These are phyloP conservation scores for Fraxinus nigra DNA, from an alignment of 305 asterid species.

Conservation along the genomic window DNA sequence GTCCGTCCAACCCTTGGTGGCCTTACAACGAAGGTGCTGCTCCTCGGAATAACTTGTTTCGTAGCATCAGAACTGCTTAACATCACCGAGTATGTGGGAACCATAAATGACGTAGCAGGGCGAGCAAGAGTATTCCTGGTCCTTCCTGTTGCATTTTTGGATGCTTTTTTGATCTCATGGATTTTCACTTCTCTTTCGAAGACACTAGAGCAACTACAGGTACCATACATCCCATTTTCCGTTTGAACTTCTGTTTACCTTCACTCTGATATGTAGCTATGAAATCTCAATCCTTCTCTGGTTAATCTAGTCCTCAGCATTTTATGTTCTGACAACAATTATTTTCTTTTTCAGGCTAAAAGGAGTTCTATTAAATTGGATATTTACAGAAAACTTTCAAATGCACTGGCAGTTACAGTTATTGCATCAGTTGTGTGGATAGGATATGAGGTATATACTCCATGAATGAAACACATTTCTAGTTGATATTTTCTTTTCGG, in stretches of 20 bases:
- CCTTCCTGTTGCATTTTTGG: conserved; percentile 85
- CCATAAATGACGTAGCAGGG: conserved; percentile 91
- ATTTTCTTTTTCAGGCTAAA: conserved; percentile 64
- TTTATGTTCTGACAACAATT: conserved; percentile 17
- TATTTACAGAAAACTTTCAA: conserved; percentile 84
- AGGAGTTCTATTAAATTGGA: conserved; percentile 87
- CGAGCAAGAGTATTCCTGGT: conserved; percentile 76
- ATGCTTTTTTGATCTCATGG: conserved; percentile 92
- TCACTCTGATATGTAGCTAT: conserved; percentile 2
- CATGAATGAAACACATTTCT: conserved; percentile 5
- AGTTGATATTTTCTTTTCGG: conserved; percentile 6
- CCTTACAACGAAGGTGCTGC: conserved; percentile 82
- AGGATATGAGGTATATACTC: conserved; percentile 78
- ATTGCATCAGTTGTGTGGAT: conserved; percentile 86
- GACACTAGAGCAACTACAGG: conserved; percentile 96
- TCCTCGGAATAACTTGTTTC: conserved; percentile 75
- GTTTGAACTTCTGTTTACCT: conserved; percentile 8
- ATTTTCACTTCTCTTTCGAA: conserved; percentile 92
- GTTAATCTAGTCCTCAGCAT: not conserved
- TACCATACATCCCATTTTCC: conserved; percentile 19
- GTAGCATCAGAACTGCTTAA: conserved; percentile 78
- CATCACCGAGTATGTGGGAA: conserved; percentile 85
- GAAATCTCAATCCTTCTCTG: conserved; percentile 16
- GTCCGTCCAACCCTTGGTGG: conserved; percentile 98
- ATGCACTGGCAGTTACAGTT: conserved; percentile 78